Conservation (phyloP, 2,329 filamentous ascomycete species). For the Pseudogymnoascus sp. region DNA sequence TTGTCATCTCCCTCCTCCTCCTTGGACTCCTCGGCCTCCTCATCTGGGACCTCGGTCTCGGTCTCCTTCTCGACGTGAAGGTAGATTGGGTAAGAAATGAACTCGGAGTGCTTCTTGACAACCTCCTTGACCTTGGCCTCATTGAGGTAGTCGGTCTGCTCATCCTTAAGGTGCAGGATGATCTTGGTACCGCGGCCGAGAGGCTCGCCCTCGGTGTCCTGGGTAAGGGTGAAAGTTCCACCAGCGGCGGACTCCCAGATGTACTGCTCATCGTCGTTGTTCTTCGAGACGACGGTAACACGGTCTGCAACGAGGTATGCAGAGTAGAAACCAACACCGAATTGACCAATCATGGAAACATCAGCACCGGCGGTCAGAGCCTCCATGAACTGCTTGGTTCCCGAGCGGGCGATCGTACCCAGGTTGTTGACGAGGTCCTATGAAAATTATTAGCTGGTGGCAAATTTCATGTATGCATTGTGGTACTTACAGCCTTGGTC, state of each 20-base stretch:
- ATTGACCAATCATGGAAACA: constrained; percentile 99
- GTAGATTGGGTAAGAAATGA: constrained; percentile 99
- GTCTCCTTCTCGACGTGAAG: constrained; percentile 99
- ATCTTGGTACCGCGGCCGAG: constrained; percentile 96
- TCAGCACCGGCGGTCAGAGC: constrained; percentile 95
- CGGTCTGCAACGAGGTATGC: constrained; percentile 98
- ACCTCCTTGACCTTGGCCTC: constrained; percentile 99
- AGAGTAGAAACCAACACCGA: constrained; percentile 99
- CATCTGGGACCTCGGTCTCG: constrained; percentile 96
- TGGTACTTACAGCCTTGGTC: constrained; percentile 89
- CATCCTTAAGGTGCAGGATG: constrained; percentile 97
- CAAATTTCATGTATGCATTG: not conserved
- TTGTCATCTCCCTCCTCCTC: constrained; percentile 78
- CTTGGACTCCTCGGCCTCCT: constrained; percentile 70
- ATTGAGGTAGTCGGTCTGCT: constrained; percentile 97
- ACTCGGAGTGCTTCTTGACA: constrained; percentile 99
- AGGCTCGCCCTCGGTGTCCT: constrained; percentile 84
- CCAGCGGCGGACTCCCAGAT: constrained; percentile 97
- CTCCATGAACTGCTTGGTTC: constrained; percentile 99
- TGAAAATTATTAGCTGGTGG: constrained; percentile 31
- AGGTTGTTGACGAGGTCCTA: constrained; percentile 99
- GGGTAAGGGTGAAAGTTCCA: constrained; percentile 88
- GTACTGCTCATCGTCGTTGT: constrained; percentile 99
- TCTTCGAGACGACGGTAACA: constrained; percentile 92
- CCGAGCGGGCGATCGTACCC: constrained; percentile 96